Evolutionary conservation across 2,329 filamentous ascomycete species (phyloP).

Genomic region (Phialophora macrospora): DNA sequence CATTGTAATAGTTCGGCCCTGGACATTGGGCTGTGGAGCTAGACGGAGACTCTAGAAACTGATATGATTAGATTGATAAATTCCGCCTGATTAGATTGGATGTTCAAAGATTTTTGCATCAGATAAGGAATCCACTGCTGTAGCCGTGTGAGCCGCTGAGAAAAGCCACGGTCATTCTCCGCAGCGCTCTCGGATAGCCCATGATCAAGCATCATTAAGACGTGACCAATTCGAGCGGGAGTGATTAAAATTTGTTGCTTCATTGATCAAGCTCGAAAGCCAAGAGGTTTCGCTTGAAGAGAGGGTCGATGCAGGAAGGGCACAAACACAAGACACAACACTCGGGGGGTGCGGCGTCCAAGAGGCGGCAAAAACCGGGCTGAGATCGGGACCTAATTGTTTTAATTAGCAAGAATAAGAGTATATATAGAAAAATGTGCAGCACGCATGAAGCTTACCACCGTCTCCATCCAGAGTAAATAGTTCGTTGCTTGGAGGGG

Average conservation of each 20-base stretch:
- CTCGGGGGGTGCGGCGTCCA: not conserved
- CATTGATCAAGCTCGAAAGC: not conserved
- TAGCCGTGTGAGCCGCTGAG: no score
- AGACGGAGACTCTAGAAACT: not conserved
- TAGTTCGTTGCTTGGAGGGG: not conserved
- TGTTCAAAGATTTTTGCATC: not conserved
- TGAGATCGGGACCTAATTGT: not conserved
- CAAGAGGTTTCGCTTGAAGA: not conserved
- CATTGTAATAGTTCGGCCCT: not conserved
- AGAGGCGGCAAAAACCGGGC: not conserved
- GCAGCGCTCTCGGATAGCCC: not conserved
- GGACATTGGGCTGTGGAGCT: not conserved
- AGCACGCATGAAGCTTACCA: not conserved
- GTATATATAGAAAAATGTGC: not conserved
- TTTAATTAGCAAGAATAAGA: not conserved
- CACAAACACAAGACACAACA: not conserved
- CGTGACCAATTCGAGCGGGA: not conserved
- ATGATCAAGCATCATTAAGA: not conserved
- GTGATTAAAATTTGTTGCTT: not conserved
- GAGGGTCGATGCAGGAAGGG: not conserved
- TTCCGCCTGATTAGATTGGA: not conserved
- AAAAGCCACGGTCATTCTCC: not conserved
- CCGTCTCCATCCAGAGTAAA: not conserved
- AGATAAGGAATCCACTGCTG: not conserved
- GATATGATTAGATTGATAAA: not conserved